Conservation (phyloP, 2,329 filamentous ascomycete genomes). For the Colletotrichum cordylinicola region DNA sequence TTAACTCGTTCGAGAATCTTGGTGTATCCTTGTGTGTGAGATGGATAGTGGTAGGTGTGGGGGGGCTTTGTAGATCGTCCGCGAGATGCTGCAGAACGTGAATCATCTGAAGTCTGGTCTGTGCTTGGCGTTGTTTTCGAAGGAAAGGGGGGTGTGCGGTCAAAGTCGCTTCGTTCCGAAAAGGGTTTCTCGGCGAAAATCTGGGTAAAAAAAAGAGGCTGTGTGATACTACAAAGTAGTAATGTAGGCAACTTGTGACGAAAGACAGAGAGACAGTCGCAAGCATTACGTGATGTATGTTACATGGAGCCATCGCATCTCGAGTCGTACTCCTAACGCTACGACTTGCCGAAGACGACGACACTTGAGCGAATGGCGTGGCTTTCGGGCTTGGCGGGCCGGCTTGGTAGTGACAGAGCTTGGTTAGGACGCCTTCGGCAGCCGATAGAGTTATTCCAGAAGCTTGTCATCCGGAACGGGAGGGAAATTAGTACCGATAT, state of each 20-base stretch:
- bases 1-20: background rate
- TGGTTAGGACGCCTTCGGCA: background rate
- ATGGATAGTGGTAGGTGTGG: background rate
- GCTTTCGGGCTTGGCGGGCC: background rate
- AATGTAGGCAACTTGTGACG: background rate
- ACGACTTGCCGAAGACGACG: background rate
- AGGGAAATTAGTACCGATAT: background rate
- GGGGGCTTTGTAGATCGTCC: background rate
- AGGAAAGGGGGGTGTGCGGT: background rate
- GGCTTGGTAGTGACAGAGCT: background rate
- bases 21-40: background rate
- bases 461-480: background rate
- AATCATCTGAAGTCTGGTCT: conserved; percentile 11
- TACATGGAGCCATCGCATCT: background rate
- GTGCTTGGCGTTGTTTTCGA: background rate
- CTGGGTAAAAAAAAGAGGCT: background rate
- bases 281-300: background rate
- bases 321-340: background rate
- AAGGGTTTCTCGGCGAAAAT: background rate
- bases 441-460: conserved; percentile 2
- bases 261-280: background rate
- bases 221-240: background rate
- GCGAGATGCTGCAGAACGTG: background rate
- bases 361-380: background rate
- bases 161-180: background rate